phyloP scores from a whole-genome alignment of 495 filamentous ascomycete genomes.

The Xanthoparmelia taractica region DNA sequence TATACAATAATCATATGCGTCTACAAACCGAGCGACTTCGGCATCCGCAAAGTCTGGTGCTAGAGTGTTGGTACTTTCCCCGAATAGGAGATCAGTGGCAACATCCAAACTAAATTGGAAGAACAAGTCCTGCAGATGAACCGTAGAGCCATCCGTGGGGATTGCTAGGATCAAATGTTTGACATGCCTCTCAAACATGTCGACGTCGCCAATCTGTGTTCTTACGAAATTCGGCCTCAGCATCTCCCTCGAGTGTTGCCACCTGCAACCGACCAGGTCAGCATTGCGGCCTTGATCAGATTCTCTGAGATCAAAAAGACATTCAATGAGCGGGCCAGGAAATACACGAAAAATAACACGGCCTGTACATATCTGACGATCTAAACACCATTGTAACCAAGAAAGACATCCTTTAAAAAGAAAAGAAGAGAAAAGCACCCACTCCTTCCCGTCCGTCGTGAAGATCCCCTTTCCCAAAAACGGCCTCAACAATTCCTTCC shows the following conservation, averaged over 20 bases:
- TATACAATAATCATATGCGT: slow-evolving; percentile 32
- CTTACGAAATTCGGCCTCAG: slow-evolving; percentile 57
- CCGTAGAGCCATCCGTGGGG: slow-evolving; percentile 40
- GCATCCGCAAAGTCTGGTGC: slow-evolving; percentile 6
- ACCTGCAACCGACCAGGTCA: slow-evolving; percentile 26
- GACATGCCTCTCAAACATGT: slow-evolving; percentile 54
- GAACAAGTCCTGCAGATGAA: slow-evolving; percentile 61
- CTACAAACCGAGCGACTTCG: slow-evolving; percentile 28
- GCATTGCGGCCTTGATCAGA: background rate
- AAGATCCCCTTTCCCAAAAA: slow-evolving; percentile 66
- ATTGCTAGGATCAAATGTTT: slow-evolving; percentile 40
- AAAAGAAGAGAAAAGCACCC: background rate
- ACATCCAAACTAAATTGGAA: slow-evolving; percentile 60
- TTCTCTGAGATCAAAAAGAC: background rate
- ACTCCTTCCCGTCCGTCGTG: slow-evolving; percentile 50
- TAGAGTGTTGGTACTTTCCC: slow-evolving; percentile 44
- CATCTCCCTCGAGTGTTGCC: slow-evolving; percentile 57
- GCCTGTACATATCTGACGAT: background rate
- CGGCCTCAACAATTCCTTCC: slow-evolving; percentile 43
- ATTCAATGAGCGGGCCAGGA: background rate
- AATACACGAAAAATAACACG: background rate
- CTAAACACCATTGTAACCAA: background rate
- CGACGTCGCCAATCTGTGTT: slow-evolving; percentile 52
- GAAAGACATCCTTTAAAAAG: background rate
- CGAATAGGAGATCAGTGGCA: slow-evolving; percentile 67